A percentile compares a stretch with the other conserved stretches of the same genome.
These are phyloP conservation scores for Lentithecium fluviatile DNA, from an alignment of 495 filamentous ascomycete species.

Conservation along the genomic window DNA sequence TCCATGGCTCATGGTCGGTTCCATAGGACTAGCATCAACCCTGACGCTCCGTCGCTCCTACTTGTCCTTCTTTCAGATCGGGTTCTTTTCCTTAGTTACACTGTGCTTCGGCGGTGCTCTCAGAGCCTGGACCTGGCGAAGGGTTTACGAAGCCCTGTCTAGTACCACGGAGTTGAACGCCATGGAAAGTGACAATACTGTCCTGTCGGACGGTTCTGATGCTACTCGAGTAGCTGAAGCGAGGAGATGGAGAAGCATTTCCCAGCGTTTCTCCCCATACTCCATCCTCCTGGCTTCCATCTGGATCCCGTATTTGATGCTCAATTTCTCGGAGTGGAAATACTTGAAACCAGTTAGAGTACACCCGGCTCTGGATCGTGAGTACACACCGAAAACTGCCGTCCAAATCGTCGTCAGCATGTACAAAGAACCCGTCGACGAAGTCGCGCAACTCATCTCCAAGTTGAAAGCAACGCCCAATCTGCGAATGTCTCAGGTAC, in stretches of 20 bases:
- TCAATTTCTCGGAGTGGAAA: conserved; percentile 9
- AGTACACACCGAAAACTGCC: background rate
- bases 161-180: background rate
- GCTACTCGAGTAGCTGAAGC: background rate
- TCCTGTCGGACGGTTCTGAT: background rate
- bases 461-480: conserved; percentile 30
- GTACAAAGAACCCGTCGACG: conserved; percentile 39
- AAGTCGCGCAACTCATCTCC: conserved; percentile 32
- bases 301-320: conserved; percentile 11
- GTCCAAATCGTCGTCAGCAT: conserved; percentile 47
- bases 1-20: background rate
- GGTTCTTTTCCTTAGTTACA: too few relatives aligned
- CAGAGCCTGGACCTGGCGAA: too few relatives aligned
- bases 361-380: conserved; percentile 2
- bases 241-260: background rate
- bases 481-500: conserved; percentile 21
- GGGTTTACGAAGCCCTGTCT: background rate
- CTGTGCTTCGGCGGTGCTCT: too few relatives aligned
- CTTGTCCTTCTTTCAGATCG: conserved; percentile 6
- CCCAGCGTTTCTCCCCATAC: background rate
- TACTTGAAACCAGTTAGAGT: background rate
- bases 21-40: background rate
- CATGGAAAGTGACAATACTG: conserved; percentile 5
- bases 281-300: background rate
- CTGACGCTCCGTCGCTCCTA: conserved; percentile 14